These are phyloP conservation scores for Suillus variegatus DNA, from an alignment of 768 basidiomycete species.

Conservation along the genomic window DNA sequence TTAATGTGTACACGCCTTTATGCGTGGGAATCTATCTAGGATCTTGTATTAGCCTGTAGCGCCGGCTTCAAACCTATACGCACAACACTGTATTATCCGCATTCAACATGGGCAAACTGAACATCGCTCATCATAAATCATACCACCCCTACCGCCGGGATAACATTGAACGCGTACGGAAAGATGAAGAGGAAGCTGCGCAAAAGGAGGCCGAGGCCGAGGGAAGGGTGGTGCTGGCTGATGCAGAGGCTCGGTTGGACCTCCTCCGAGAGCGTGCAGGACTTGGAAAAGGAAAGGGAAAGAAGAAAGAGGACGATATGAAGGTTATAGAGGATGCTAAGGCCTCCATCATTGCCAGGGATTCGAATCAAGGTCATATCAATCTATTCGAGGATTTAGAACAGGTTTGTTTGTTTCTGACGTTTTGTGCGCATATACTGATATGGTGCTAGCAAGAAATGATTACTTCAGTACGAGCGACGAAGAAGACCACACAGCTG, in stretches of 20 bases:
- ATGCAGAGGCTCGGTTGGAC: constrained; percentile 78
- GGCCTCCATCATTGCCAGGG: constrained; percentile 41
- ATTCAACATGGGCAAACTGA: constrained; percentile 72
- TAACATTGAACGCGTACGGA: constrained; percentile 79
- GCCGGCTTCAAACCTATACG: neutral
- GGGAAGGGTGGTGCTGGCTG: constrained; percentile 71
- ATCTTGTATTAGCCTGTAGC: neutral
- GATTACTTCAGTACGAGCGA: constrained; percentile 46
- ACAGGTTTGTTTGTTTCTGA: constrained; percentile 41
- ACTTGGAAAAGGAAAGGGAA: constrained; percentile 37
- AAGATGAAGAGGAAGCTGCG: constrained; percentile 79
- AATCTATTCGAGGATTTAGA: constrained; percentile 87
- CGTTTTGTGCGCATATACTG: constrained; percentile 7
- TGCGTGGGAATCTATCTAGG: neutral
- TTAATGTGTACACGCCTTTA: no score
- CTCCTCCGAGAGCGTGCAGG: constrained; percentile 65
- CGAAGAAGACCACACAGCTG: constrained; percentile 46
- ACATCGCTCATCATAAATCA: constrained; percentile 90
- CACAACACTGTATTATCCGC: constrained; percentile 26
- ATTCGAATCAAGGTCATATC: constrained; percentile 59
- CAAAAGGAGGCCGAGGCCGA: constrained; percentile 68
- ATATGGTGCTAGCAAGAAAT: constrained; percentile 41
- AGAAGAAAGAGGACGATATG: constrained; percentile 37
- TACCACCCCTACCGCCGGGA: constrained; percentile 86
- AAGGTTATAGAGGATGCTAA: constrained; percentile 12